Evolutionary conservation across 2,329 filamentous ascomycete genomes (phyloP).

Genomic region (Bertia moriformis): DNA sequence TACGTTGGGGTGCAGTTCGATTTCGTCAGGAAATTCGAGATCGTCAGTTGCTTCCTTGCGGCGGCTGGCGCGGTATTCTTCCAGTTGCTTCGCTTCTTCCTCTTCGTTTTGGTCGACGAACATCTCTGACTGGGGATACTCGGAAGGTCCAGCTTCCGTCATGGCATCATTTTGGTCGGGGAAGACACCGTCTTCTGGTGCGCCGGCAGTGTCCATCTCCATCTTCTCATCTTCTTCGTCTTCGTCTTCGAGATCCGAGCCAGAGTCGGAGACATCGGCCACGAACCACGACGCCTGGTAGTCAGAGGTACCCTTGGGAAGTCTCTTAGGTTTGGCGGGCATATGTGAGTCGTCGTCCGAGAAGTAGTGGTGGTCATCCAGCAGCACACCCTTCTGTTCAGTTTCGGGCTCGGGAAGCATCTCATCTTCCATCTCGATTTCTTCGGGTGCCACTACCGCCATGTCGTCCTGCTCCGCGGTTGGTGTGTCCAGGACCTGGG

Average conservation of each 20-base stretch:
- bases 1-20: conserved; percentile 80
- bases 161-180: conserved; percentile 53
- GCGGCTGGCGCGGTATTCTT: conserved; percentile 65
- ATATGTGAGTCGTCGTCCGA: conserved; percentile 49
- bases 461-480: conserved; percentile 72
- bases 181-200: conserved; percentile 68
- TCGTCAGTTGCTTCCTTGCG: conserved; percentile 76
- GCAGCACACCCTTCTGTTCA: conserved; percentile 69
- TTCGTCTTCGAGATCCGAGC: conserved; percentile 58
- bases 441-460: conserved; percentile 73
- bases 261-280: conserved; percentile 19
- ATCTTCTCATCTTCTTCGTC: conserved; percentile 53
- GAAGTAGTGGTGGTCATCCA: conserved; percentile 97
- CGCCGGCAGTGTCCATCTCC: conserved; percentile 35
- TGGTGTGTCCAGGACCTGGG: conserved; percentile 51
- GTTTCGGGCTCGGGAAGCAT: conserved; percentile 29
- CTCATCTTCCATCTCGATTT: conserved; percentile 51
- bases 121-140: conserved; percentile 87
- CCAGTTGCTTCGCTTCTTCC: conserved; percentile 60
- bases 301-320: conserved; percentile 81
- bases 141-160: conserved; percentile 68
- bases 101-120: conserved; percentile 79
- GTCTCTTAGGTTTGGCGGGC: conserved; percentile 47
- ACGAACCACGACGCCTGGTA: conserved; percentile 95
- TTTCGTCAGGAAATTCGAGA: conserved; percentile 90